Evolutionary conservation across 768 basidiomycete genomes (phyloP).

Genomic region (Lactifluus volemus): DNA sequence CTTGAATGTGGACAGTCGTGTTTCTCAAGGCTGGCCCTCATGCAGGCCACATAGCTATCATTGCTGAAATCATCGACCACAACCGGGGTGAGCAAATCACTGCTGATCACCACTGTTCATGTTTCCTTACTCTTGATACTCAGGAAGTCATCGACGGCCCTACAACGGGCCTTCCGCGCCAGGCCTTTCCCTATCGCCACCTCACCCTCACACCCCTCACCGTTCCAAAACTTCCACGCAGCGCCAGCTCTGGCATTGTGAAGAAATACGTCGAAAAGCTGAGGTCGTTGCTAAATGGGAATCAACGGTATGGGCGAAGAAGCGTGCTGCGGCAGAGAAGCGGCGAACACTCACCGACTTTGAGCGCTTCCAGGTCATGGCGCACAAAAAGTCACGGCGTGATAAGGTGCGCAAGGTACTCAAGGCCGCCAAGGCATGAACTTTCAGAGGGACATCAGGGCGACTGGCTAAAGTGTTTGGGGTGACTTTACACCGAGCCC

Average conservation of each 20-base stretch:
- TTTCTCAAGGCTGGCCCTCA: conserved; percentile 86
- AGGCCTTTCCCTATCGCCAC: conserved; percentile 86
- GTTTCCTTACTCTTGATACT: neutral
- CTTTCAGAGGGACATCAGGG: neutral
- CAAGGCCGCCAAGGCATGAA: conserved; percentile 46
- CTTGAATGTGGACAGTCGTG: conserved; percentile 49
- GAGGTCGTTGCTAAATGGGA: conserved; percentile 83
- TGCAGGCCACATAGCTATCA: conserved; percentile 86
- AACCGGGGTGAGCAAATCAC: conserved; percentile 65
- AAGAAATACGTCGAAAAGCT: conserved; percentile 84
- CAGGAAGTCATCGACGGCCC: conserved; percentile 97
- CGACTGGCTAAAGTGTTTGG: neutral
- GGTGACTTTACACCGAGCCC: too few species aligned
- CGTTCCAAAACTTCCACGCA: conserved; percentile 79
- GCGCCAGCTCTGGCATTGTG: conserved; percentile 70
- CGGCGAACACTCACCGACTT: conserved; percentile 83
- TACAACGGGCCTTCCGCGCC: conserved; percentile 83
- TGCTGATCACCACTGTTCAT: neutral
- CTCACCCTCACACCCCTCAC: conserved; percentile 83
- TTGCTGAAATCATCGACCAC: conserved; percentile 98
- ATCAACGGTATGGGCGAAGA: conserved; percentile 81
- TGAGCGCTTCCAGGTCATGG: conserved; percentile 79
- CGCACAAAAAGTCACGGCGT: conserved; percentile 82
- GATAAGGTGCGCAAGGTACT: conserved; percentile 68
- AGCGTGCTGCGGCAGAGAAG: conserved; percentile 62